These are phyloP conservation scores for Parastagonospora avenae DNA, from an alignment of 2,329 filamentous ascomycete genomes.

Conservation along the genomic window DNA sequence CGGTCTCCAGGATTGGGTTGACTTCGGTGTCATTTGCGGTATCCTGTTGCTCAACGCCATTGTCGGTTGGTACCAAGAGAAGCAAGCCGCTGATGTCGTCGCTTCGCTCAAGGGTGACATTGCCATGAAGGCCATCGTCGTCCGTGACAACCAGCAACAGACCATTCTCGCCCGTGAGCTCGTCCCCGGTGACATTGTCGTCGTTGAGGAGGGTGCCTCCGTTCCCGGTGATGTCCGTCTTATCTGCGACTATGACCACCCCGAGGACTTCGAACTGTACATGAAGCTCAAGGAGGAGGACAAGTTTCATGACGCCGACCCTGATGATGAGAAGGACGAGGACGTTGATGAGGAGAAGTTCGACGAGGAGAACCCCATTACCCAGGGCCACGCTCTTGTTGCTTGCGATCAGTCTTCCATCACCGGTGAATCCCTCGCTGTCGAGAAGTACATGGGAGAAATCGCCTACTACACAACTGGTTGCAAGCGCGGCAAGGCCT, in stretches of 20 bases:
- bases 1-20: slow-evolving; percentile 74
- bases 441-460: slow-evolving; percentile 80
- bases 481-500: slow-evolving; percentile 80
- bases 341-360: slow-evolving; percentile 61
- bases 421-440: slow-evolving; percentile 78
- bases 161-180: slow-evolving; percentile 76
- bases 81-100: slow-evolving; percentile 72
- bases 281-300: slow-evolving; percentile 64
- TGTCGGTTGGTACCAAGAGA: slow-evolving; percentile 82
- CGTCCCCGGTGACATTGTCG: slow-evolving; percentile 75
- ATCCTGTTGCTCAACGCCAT: slow-evolving; percentile 76
- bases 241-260: slow-evolving; percentile 73
- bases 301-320: slow-evolving; percentile 61
- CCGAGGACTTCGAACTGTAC: slow-evolving; percentile 70
- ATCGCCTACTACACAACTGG: slow-evolving; percentile 78
- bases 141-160: slow-evolving; percentile 70
- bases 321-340: slow-evolving; percentile 65
- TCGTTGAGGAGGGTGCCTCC: slow-evolving; percentile 74
- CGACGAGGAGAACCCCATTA: slow-evolving; percentile 58
- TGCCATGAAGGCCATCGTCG: slow-evolving; percentile 71
- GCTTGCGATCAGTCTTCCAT: slow-evolving; percentile 81
- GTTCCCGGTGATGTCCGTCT: slow-evolving; percentile 72
- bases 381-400: slow-evolving; percentile 69
- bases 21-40: slow-evolving; percentile 77
- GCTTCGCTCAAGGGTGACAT: slow-evolving; percentile 78